These are phyloP conservation scores for Acanthamoeba rhysodes DNA, from an alignment of 208 protist species.

Conservation along the genomic window DNA sequence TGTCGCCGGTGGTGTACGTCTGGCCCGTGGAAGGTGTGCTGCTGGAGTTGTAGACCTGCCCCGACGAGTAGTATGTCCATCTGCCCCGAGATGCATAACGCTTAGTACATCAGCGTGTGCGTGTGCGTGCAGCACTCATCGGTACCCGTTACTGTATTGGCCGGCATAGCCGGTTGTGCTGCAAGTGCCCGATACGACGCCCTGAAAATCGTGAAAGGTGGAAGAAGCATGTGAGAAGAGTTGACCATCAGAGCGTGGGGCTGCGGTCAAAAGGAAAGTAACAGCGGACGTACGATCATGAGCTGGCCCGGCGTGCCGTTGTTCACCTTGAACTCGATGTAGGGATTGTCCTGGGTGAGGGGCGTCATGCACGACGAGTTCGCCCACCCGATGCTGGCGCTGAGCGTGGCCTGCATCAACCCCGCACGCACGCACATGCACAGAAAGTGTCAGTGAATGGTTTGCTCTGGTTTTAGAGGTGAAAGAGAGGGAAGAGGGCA, in stretches of 20 bases:
- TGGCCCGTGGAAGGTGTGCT: background rate
- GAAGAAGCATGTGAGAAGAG: background rate
- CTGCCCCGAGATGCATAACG: background rate
- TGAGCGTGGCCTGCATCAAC: background rate
- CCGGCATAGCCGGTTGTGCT: conserved; percentile 29
- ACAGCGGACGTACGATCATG: conserved; percentile 2
- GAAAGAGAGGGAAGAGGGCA: background rate
- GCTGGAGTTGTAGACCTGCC: conserved; percentile 17
- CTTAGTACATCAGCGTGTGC: background rate
- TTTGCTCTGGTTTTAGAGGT: background rate
- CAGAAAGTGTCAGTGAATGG: background rate
- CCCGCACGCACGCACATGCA: background rate
- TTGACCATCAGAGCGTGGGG: background rate
- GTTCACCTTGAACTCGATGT: conserved; percentile 54
- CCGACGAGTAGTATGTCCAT: conserved; percentile 63
- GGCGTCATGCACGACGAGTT: background rate
- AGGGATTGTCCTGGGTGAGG: background rate
- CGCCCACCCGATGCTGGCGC: background rate
- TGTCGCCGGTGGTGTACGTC: conserved; percentile 36
- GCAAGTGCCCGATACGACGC: conserved; percentile 20
- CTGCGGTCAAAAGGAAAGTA: background rate
- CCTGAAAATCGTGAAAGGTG: background rate
- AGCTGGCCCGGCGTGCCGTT: background rate
- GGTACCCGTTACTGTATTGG: conserved; percentile 39
- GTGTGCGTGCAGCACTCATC: background rate